Conservation (phyloP, 176 grass and related monocot genomes). For the Bromus sterilis region DNA sequence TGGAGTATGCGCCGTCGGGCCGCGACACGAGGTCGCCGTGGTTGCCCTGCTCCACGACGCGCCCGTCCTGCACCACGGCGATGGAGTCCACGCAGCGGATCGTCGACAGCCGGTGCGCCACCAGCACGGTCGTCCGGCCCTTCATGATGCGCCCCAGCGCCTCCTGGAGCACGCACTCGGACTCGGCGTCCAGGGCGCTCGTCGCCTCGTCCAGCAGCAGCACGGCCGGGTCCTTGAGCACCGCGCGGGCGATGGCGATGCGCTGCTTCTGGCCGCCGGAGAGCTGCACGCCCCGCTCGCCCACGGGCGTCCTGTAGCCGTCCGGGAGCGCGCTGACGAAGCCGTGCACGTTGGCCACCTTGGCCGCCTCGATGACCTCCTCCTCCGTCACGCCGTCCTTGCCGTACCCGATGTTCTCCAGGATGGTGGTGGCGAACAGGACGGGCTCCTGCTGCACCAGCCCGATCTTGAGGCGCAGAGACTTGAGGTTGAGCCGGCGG, state of each 20-base stretch:
- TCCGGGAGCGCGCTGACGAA: conserved; percentile 77
- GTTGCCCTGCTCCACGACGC: conserved; percentile 69
- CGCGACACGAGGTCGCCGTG: conserved; percentile 58
- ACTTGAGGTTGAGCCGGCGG: conserved; percentile 55
- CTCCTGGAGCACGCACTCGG: conserved; percentile 86
- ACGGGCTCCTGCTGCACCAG: conserved; percentile 89
- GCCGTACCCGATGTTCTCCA: conserved; percentile 88
- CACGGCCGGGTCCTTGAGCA: conserved; percentile 80
- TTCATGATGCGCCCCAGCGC: conserved; percentile 87
- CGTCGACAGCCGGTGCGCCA: conserved; percentile 67
- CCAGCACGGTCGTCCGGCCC: conserved; percentile 66
- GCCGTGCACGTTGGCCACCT: conserved; percentile 69
- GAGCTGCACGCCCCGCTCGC: conserved; percentile 75
- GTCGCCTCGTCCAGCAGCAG: conserved; percentile 82
- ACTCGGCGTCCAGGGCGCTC: conserved; percentile 77
- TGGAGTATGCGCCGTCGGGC: conserved; percentile 59
- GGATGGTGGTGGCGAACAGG: conserved; percentile 67
- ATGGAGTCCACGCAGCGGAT: conserved; percentile 64
- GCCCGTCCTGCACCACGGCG: conserved; percentile 63
- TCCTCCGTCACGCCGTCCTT: conserved; percentile 58
- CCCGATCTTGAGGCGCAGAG: conserved; percentile 57
- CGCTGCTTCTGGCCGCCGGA: conserved; percentile 82
- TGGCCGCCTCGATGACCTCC: conserved; percentile 60
- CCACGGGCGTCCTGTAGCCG: conserved; percentile 70
- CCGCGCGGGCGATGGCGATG: conserved; percentile 76